Evolutionary conservation across 495 filamentous ascomycete species (phyloP), one percentile per base, ranked within the genome.

Genomic region (Talaromyces ruber): DNA sequence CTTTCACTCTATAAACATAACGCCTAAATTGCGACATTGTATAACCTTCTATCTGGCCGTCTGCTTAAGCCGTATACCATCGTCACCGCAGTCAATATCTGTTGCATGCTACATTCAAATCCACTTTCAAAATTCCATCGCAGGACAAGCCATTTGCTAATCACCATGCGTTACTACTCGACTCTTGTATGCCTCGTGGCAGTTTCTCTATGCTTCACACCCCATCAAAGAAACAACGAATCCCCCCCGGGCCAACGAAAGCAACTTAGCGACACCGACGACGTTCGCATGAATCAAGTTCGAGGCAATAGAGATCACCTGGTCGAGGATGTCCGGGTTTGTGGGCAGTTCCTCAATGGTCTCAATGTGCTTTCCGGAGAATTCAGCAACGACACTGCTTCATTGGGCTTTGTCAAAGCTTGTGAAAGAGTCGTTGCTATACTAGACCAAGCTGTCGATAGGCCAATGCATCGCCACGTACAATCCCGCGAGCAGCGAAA

Each of bases 121-220:
- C 22, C 24, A 25, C 18, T 52, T 52, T 11, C 47, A 21, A 22
- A 24, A 22, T 12, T n/a, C n/a, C 16, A 34, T 34, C n/a, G 11
- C 22, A 59, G 25, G 28, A 6, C 28, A 59, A 37, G 28, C 34
- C 28, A n/a, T 37, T 34, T 26, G 22, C 22, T 6, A 16, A 26
- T 47, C 43, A 32, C 16, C 43, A 60, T 60, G 59, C 59, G 26
- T 50, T 60, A 60, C 39, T 21, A 29, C 18, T 12, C 59, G n/a
- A 14, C 52, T 47, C n/a, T 60, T 30, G 18, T 52, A 52, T 47
- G 37, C 37, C 25, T 60, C 43, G 59, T 60, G 7, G 59, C 59
- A 21, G 59, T 52, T 1, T 18, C 43, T n/a, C 24, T 60, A 14
- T 60, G 59, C 59, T 60, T 60, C 39, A 39, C 59, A 3, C 24